Evolutionary conservation across 2,329 filamentous ascomycete genomes (phyloP).

Genomic region (Nothophaeocryptopus gaeumannii): DNA sequence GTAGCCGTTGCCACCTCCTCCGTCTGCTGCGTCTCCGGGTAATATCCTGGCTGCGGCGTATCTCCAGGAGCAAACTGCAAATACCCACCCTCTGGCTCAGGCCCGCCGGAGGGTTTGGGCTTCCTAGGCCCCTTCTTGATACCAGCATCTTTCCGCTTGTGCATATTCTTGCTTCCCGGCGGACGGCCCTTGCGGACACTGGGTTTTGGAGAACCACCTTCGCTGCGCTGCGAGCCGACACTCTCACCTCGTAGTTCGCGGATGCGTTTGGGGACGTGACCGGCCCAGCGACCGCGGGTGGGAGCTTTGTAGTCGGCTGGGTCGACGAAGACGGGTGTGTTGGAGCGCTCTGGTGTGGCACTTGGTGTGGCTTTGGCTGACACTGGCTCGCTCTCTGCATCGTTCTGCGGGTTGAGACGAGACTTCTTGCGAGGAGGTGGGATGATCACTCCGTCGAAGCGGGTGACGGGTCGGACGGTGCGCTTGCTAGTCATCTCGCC

Average conservation of each 20-base stretch:
- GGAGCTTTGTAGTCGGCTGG: constrained; percentile 25
- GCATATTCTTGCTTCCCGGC: constrained; percentile 48
- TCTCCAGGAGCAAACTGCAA: no score
- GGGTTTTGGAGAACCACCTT: constrained; percentile 18
- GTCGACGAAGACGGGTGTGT: constrained; percentile 16
- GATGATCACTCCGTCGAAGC: constrained; percentile 30
- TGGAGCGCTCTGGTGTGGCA: constrained; percentile 25
- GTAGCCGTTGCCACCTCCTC: no score
- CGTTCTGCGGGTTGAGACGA: constrained; percentile 15
- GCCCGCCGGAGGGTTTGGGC: neutral
- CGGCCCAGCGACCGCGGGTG: constrained; percentile 30
- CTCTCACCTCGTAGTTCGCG: constrained; percentile 47
- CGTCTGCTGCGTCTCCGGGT: no score
- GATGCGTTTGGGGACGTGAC: constrained; percentile 42
- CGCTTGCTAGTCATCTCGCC: constrained; percentile 26
- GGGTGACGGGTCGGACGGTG: constrained; percentile 28
- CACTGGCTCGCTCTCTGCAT: constrained; percentile 9
- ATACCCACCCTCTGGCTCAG: no score
- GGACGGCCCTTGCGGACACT: constrained; percentile 36
- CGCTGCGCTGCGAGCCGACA: constrained; percentile 22
- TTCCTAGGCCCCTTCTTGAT: constrained; percentile 49
- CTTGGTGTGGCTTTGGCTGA: constrained; percentile 12
- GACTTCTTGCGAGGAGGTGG: constrained; percentile 27
- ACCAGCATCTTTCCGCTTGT: constrained; percentile 46
- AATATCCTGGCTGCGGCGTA: no score